phyloP scores from a whole-genome alignment of 768 basidiomycete species.

The Suillus decipiens region DNA sequence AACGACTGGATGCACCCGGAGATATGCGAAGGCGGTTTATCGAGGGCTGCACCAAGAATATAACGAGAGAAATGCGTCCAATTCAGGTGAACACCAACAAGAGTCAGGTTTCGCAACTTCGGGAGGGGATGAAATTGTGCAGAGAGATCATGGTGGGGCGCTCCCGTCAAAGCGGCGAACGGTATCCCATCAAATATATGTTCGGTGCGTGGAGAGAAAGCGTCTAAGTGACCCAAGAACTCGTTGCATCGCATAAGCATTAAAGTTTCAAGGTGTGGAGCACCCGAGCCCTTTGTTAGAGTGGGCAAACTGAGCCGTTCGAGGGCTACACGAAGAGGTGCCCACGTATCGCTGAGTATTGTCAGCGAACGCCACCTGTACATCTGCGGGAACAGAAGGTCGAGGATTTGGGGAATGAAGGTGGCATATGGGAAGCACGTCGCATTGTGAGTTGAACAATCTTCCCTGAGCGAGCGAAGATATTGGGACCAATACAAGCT shows the following conservation, averaged over 20 bases:
- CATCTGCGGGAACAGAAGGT: conserved; percentile 53
- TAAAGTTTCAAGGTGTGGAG: conserved; percentile 45
- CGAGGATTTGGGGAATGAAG: conserved; percentile 27
- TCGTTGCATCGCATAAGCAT: conserved; percentile 64
- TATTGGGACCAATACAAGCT: neutral
- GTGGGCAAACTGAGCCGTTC: conserved; percentile 40
- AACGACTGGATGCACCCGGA: conserved; percentile 35
- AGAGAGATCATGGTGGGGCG: conserved; percentile 3
- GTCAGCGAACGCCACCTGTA: conserved; percentile 53
- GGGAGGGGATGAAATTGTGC: conserved; percentile 35
- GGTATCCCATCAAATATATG: conserved; percentile 38
- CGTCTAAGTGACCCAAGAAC: conserved; percentile 45
- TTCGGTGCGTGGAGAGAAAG: conserved; percentile 45
- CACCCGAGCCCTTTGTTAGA: conserved; percentile 33
- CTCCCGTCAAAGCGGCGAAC: conserved; percentile 22
- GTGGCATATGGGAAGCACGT: conserved; percentile 13
- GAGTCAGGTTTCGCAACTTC: conserved; percentile 47
- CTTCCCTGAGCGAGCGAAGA: conserved; percentile 11
- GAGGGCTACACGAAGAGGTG: conserved; percentile 58
- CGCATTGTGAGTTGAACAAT: neutral
- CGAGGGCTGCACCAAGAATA: neutral
- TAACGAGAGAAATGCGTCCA: conserved; percentile 46
- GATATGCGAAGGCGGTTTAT: conserved; percentile 13
- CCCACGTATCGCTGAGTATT: conserved; percentile 57
- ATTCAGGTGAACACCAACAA: conserved; percentile 59